phyloP scores from a whole-genome alignment of 2,329 filamentous ascomycete genomes.

The Monilinia aucupariae region DNA sequence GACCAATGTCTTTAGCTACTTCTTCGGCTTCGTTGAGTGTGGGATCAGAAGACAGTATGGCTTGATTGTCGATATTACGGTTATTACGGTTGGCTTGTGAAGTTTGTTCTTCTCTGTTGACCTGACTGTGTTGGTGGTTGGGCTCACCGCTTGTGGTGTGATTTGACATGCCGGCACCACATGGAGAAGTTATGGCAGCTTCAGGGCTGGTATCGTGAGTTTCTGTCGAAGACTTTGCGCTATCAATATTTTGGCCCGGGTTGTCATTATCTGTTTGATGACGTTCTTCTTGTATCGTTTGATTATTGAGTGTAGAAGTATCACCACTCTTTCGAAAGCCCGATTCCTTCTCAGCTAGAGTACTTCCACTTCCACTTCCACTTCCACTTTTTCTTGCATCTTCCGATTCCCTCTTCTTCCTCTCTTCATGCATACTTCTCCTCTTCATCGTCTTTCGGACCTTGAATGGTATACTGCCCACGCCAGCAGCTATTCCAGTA shows the following conservation, averaged over 20 bases:
- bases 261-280: not conserved
- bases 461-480: conserved; percentile 58
- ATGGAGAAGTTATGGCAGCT: not conserved
- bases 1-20: conserved; percentile 28
- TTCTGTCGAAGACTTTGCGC: not conserved
- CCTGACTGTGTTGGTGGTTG: conserved; percentile 11
- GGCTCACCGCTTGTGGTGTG: conserved; percentile 21
- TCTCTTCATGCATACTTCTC: conserved; percentile 46
- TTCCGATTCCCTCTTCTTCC: conserved; percentile 30
- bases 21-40: conserved; percentile 26
- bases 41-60: conserved; percentile 26
- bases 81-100: conserved; percentile 3
- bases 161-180: not conserved
- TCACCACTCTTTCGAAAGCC: not conserved
- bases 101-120: conserved; percentile 1
- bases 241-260: no score
- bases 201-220: not conserved
- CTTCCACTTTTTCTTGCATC: conserved; percentile 13
- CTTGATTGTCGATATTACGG: conserved; percentile 16
- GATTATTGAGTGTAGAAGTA: not conserved
- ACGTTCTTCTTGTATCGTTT: conserved; percentile 7
- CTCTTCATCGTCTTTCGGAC: conserved; percentile 54
- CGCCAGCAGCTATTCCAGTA: conserved; percentile 54
- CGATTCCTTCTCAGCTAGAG: conserved; percentile 7
- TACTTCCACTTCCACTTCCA: conserved; percentile 16